These are phyloP conservation scores for Ceratocystis eucalypticola DNA, from an alignment of 2,329 filamentous ascomycete genomes.

Conservation along the genomic window DNA sequence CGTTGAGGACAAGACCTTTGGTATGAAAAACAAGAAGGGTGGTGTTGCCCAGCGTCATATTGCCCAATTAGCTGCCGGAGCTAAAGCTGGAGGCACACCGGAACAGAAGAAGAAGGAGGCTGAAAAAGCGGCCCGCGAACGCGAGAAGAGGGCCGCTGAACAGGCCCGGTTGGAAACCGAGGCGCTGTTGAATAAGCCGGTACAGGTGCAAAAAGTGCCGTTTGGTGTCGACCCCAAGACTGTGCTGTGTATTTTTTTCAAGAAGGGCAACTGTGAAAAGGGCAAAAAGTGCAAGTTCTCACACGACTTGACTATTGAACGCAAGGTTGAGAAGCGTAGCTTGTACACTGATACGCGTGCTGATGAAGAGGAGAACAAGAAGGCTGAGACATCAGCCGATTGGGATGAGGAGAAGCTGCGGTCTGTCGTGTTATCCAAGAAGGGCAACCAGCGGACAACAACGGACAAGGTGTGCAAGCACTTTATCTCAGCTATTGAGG, in stretches of 20 bases:
- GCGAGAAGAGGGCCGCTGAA: conserved; percentile 85
- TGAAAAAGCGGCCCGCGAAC: conserved; percentile 54
- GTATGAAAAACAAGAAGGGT: conserved; percentile 99
- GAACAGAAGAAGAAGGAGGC: conserved; percentile 73
- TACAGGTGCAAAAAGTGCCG: conserved; percentile 92
- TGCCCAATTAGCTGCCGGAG: conserved; percentile 62
- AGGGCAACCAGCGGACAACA: conserved; percentile 87
- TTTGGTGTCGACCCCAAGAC: conserved; percentile 98
- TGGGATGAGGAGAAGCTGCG: conserved; percentile 97
- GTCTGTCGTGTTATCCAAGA: conserved; percentile 84
- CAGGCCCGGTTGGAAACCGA: conserved; percentile 67
- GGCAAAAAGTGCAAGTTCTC: conserved; percentile 96
- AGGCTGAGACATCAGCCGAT: conserved; percentile 82
- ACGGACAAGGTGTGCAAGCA: conserved; percentile 99
- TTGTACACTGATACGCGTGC: conserved; percentile 75
- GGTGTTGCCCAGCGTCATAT: conserved; percentile 81
- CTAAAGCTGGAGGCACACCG: conserved; percentile 59
- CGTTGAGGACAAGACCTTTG: conserved; percentile 93
- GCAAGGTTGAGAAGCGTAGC: conserved; percentile 84
- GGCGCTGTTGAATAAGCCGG: conserved; percentile 75
- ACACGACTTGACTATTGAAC: conserved; percentile 76
- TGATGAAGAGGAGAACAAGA: conserved; percentile 63
- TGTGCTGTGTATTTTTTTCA: conserved; percentile 89
- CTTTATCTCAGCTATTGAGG: conserved; percentile 94
- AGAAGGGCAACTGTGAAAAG: conserved; percentile 95